These are phyloP conservation scores for Claviceps paspali DNA, from an alignment of 2,329 filamentous ascomycete genomes.

Conservation along the genomic window DNA sequence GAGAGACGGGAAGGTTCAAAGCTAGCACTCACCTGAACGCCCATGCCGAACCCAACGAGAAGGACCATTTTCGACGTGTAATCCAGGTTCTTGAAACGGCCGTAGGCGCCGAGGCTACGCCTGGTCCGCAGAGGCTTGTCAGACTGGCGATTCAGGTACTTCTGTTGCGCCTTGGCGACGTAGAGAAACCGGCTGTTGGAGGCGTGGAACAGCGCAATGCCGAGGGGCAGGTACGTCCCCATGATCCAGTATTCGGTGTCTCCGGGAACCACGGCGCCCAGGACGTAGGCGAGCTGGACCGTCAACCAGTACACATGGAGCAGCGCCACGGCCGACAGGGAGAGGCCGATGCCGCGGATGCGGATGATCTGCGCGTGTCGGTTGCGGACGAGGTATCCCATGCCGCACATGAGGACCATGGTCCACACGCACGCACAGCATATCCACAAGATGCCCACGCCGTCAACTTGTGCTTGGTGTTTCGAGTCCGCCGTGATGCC, in stretches of 20 bases:
- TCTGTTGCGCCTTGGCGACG: slow-evolving; percentile 35
- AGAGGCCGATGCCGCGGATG: slow-evolving; percentile 24
- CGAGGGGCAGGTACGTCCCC: slow-evolving; percentile 46
- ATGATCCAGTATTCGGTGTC: slow-evolving; percentile 48
- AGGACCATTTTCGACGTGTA: slow-evolving; percentile 30
- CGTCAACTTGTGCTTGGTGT: slow-evolving; percentile 10
- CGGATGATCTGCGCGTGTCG: slow-evolving; percentile 22
- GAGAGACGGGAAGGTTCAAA: background rate
- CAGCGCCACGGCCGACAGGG: slow-evolving; percentile 22
- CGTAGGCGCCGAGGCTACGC: slow-evolving; percentile 11
- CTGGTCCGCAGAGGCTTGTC: slow-evolving; percentile 6
- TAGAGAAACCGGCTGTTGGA: slow-evolving; percentile 45
- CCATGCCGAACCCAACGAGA: slow-evolving; percentile 38
- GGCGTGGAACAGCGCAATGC: slow-evolving; percentile 50
- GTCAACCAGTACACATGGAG: slow-evolving; percentile 27
- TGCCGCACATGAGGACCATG: slow-evolving; percentile 19
- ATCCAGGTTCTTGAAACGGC: slow-evolving; percentile 19
- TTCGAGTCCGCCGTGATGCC: slow-evolving; percentile 11
- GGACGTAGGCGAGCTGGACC: slow-evolving; percentile 21
- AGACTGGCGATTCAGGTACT: slow-evolving; percentile 8
- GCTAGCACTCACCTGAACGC: slow-evolving; percentile 31
- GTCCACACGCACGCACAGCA: slow-evolving; percentile 20
- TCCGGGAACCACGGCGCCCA: slow-evolving; percentile 26
- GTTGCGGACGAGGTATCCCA: slow-evolving; percentile 22
- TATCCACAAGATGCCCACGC: slow-evolving; percentile 20